Evolutionary conservation across 208 protist genomes (phyloP), one percentile per base, ranked within the genome.

Genomic region (Wallacemonas sp.): DNA sequence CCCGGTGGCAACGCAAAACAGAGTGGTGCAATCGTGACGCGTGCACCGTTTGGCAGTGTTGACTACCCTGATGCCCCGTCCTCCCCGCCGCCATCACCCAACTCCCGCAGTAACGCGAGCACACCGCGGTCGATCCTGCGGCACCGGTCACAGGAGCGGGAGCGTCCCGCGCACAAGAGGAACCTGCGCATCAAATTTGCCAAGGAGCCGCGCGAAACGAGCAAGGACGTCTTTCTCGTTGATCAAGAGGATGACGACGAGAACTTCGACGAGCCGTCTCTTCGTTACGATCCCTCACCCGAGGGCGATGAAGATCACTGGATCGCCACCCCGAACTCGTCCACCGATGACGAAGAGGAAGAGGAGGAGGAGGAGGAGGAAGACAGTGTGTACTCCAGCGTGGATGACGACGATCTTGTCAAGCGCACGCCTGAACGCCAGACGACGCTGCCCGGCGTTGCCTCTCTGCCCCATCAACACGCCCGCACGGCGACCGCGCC

Each of bases 241-340:
- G 47, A 34, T n/a, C 41, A 12, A 8, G 39, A 57, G 5, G 55
- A 71, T 17, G 60, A 55, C 44, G 39, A 57, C 56, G 68, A 73
- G 0, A 66, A 69, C 32, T 46, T 61, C 39, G 72, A 79, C 61
- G 67, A 72, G 65, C 78, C 72, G n/a, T 57, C 70, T 17, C 65
- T 79, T 34, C 69, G 61, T 27, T 80, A 78, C 61, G 63, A 60
- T n/a, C 57, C 46, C 12, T 55, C 61, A 6, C 32, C 61, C 8
- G 61, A 49, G 32, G 14, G n/a, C 29, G 43, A 14, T 19, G 32
- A 39, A 5, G 43, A 49, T 27, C 56, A 27, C 30, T 49, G 39
- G 2, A 56, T 52, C 23, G 2, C 30, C 16, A 19, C 36, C n/a
- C 19, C 16, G 33, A 52, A 52, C 30, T 32, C 63, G 19, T 16